phyloP scores from a whole-genome alignment of 495 filamentous ascomycete species.

The Hypoxylon cercidicola region DNA sequence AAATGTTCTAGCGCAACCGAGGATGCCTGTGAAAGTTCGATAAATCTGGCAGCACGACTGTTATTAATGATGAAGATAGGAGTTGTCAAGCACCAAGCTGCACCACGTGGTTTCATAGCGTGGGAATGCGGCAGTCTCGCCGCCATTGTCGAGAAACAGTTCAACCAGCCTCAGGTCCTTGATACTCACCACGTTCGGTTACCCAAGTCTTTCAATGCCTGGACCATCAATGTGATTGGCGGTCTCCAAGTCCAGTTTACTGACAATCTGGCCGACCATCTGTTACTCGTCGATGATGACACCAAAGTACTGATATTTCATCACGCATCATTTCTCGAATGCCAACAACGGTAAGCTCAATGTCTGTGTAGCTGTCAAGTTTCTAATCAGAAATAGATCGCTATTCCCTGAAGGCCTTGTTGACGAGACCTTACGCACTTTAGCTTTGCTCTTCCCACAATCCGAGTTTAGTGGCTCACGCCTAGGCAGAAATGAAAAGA shows the following conservation, averaged over 20 bases:
- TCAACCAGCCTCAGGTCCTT: too few species aligned
- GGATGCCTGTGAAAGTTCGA: slow-evolving; percentile 21
- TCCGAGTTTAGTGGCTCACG: slow-evolving; percentile 35
- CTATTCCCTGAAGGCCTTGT: slow-evolving; percentile 48
- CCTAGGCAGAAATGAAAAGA: slow-evolving; percentile 41
- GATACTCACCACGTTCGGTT: too few species aligned
- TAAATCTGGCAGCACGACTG: slow-evolving; percentile 33
- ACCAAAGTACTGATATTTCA: slow-evolving; percentile 57
- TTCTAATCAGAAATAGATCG: neutral
- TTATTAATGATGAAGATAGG: slow-evolving; percentile 36
- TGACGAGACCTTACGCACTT: slow-evolving; percentile 57
- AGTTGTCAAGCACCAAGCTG: slow-evolving; percentile 27
- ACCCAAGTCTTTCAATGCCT: too few species aligned
- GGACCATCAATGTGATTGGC: too few species aligned
- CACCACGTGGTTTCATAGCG: slow-evolving; percentile 45
- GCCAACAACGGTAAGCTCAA: slow-evolving; percentile 25
- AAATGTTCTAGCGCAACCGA: too few species aligned
- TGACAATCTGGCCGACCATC: slow-evolving; percentile 58
- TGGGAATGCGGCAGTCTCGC: too few species aligned
- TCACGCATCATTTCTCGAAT: slow-evolving; percentile 53
- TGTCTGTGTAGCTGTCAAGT: neutral
- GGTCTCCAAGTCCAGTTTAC: too few species aligned
- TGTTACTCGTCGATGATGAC: slow-evolving; percentile 54
- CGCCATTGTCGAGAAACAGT: too few species aligned
- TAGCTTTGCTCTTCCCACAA: slow-evolving; percentile 58